Evolutionary conservation across 257 asterid genomes (phyloP).

Genomic region (Gardenia jasminoides): DNA sequence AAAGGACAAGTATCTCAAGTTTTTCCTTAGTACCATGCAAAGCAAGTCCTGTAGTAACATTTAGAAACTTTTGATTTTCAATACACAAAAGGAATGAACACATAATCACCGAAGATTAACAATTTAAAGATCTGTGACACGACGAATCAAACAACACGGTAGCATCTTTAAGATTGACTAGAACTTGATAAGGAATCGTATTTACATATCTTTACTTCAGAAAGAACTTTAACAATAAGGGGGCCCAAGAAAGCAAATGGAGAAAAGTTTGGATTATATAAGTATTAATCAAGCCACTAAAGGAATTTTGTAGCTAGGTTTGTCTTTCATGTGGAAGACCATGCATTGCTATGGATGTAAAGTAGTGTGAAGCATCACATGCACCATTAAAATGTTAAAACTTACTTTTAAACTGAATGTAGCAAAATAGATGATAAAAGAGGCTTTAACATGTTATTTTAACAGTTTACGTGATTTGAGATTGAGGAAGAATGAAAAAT

Average conservation of each 20-base stretch:
- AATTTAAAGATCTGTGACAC: neutral
- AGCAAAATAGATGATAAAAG: neutral
- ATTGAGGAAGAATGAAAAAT: neutral
- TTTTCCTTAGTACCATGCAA: constrained; percentile 20
- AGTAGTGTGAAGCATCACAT: neutral
- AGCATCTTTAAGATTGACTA: neutral
- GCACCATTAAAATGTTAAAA: too few relatives aligned
- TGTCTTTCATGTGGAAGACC: neutral
- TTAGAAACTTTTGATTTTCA: constrained; percentile 7
- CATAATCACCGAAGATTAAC: too few relatives aligned
- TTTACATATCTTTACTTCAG: neutral
- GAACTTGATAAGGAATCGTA: neutral
- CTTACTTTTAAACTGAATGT: too few relatives aligned
- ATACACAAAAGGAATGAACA: neutral
- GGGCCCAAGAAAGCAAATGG: too few relatives aligned
- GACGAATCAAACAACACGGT: neutral
- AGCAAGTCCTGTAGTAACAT: constrained; percentile 20
- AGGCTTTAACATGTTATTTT: neutral
- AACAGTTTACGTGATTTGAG: neutral
- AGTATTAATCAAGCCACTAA: too few relatives aligned
- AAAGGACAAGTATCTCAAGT: constrained; percentile 16
- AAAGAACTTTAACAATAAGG: too few relatives aligned
- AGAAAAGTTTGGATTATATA: too few relatives aligned
- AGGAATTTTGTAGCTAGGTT: neutral
- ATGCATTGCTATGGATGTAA: neutral